Base-by-base conservation (phyloP, 495 filamentous ascomycete genomes). In the Hypoxylon fuscum region DNA sequence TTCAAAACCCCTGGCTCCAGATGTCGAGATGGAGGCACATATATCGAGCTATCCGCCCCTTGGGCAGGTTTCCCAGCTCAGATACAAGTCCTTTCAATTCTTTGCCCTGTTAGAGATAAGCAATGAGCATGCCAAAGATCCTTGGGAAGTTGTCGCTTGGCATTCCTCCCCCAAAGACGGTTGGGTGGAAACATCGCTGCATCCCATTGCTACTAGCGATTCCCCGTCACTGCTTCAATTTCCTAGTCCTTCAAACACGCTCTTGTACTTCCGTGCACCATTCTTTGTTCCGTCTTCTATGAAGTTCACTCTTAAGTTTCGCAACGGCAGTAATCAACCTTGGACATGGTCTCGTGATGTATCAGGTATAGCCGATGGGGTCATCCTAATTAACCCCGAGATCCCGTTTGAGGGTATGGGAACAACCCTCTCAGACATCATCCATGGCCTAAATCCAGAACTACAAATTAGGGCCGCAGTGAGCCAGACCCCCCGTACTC, bases 341-440 rank as follows among this genome's bases (percentile, higher is more conserved):
- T 96, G 93, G 92, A 86, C 81, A 52, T 97, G 93, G 93, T 83
- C 82, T 10, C 87, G 87, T 53, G 84, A 91, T 52, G 78, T 84
- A 42, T 83, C 83, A 45, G 78, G 79, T 4, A 60, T 82, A 1
- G 73, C 71, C 14, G 87, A 95, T 65, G 91, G 91, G 3, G 76
- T 86, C 27, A 68, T 93, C 14, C 69, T 90, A 17, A 75, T 86
- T 31, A 74, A 77, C 38, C 49, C 70, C 22, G 62, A 49, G 0
- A 55, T 62, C 4, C 56, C 55, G 8, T 44, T 57, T 5, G 55
- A 64, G 7, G 56, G 48, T 17, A 62, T 56, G 21, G 62, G 69
- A 15, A 72, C 81, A 0, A 79, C 83, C 8, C 71, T 94, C 3
- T 68, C 72, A 4, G 76, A 85, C 48, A 87, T 90, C 64, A 85